A percentile compares a stretch with the other conserved stretches of the same genome.
Conservation (phyloP, 805 yeast genomes). For the Saccharomycopsis oosterbeekiorum region DNA sequence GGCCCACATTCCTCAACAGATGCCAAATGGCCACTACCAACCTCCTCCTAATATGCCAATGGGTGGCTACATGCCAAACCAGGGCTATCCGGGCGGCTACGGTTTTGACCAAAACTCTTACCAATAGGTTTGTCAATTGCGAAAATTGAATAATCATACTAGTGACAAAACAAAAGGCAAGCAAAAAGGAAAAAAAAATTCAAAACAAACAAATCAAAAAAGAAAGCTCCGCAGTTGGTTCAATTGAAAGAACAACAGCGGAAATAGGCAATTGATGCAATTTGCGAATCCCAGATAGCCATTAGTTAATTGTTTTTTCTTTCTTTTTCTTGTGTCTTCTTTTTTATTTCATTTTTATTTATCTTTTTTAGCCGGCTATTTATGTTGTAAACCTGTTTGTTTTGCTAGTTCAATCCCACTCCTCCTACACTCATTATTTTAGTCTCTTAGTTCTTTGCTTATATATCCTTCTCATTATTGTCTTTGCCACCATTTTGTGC, state of each 20-base stretch:
- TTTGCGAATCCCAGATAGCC: too few relatives aligned
- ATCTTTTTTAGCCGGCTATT: neutral
- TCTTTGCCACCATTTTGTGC: neutral
- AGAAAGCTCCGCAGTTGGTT: too few relatives aligned
- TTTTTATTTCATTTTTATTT: neutral
- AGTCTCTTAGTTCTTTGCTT: neutral
- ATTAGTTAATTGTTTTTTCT: neutral
- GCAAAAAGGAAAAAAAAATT: neutral
- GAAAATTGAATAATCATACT: neutral
- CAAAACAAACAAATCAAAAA: neutral
- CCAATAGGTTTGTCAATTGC: neutral
- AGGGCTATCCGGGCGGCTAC: constrained; percentile 9
- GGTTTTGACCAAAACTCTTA: constrained; percentile 10
- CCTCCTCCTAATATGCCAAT: constrained; percentile 8
- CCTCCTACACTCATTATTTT: neutral
- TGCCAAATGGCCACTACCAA: constrained; percentile 18
- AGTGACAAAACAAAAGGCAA: neutral
- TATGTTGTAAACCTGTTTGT: neutral
- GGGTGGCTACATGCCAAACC: constrained; percentile 7
- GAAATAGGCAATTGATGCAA: too few relatives aligned
- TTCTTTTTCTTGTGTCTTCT: too few relatives aligned
- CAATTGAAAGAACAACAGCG: too few relatives aligned
- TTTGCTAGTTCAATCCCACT: neutral
- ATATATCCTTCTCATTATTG: neutral
- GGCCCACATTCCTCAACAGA: constrained; percentile 23